Percentiles rank a stretch among this genome's conserved stretches.
phyloP scores from a whole-genome alignment of 495 filamentous ascomycete genomes.

The Apodospora peruviana region DNA sequence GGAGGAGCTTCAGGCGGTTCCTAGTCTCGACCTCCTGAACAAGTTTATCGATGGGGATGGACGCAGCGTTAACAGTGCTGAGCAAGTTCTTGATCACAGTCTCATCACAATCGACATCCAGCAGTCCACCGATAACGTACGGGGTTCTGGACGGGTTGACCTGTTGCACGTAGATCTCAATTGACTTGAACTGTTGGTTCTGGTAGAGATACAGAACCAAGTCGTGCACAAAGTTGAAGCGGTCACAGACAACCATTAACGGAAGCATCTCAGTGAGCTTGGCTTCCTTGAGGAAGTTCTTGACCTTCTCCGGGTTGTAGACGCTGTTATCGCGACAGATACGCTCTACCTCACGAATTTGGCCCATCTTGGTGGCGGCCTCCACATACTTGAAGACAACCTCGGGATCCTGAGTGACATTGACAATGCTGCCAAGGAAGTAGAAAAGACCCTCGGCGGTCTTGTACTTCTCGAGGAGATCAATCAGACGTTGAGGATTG shows the following conservation, averaged over 20 bases:
- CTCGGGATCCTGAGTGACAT: conserved; percentile 89
- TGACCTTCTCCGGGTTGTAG: conserved; percentile 95
- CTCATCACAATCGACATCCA: conserved; percentile 98
- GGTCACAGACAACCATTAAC: conserved; percentile 97
- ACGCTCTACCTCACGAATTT: conserved; percentile 92
- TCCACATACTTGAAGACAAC: conserved; percentile 99
- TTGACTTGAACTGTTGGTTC: conserved; percentile 99
- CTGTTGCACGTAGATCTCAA: conserved; percentile 98
- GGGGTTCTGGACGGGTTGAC: conserved; percentile 94
- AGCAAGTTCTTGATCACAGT: conserved; percentile 89
- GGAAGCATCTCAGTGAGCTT: conserved; percentile 88
- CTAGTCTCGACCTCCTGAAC: conserved; percentile 91
- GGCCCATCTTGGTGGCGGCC: conserved; percentile 85
- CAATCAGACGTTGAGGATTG: conserved; percentile 82
- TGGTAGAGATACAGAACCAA: conserved; percentile 96
- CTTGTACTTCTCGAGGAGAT: conserved; percentile 93
- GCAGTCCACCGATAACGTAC: conserved; percentile 87
- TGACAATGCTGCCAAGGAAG: conserved; percentile 96
- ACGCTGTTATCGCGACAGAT: conserved; percentile 90
- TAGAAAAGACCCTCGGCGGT: conserved; percentile 96
- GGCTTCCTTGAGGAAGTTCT: conserved; percentile 99
- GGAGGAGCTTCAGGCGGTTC: conserved; percentile 89
- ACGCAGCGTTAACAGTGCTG: conserved; percentile 74
- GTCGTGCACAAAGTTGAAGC: conserved; percentile 97
- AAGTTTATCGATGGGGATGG: conserved; percentile 92